Percentiles rank a stretch among this genome's conserved stretches.
Evolutionary conservation across 768 basidiomycete genomes (phyloP).

Genomic region (Xerocomus potaroensis): DNA sequence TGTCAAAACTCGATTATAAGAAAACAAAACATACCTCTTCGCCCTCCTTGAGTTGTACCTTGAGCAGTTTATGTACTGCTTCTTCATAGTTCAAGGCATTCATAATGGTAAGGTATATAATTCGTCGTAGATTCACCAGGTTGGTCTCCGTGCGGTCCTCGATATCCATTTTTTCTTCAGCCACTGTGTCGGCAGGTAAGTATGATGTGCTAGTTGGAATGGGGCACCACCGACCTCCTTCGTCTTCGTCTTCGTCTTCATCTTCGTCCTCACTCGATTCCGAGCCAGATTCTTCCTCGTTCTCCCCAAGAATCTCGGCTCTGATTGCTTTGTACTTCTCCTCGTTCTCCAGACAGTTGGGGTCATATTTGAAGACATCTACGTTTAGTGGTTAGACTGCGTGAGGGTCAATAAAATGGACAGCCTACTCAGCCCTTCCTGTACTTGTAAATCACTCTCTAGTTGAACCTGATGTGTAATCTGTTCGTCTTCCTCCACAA

Average conservation of each 20-base stretch:
- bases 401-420: background rate
- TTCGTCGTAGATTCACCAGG: slow-evolving; percentile 87
- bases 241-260: slow-evolving; percentile 56
- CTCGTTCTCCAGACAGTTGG: slow-evolving; percentile 85
- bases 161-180: slow-evolving; percentile 81
- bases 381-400: slow-evolving; percentile 9
- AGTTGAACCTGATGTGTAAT: slow-evolving; percentile 91
- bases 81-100: slow-evolving; percentile 97
- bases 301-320: slow-evolving; percentile 89
- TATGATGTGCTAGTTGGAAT: slow-evolving; percentile 23
- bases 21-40: slow-evolving; percentile 68
- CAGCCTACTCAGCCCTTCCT: slow-evolving; percentile 87
- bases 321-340: slow-evolving; percentile 92
- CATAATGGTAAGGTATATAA: slow-evolving; percentile 98
- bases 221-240: slow-evolving; percentile 31
- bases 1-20: background rate
- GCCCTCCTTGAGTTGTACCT: slow-evolving; percentile 86
- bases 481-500: slow-evolving; percentile 98
- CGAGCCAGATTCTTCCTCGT: slow-evolving; percentile 63
- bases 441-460: slow-evolving; percentile 90
- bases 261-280: slow-evolving; percentile 64
- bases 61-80: slow-evolving; percentile 96
- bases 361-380: slow-evolving; percentile 96
- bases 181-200: slow-evolving; percentile 39
- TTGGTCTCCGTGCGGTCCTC: slow-evolving; percentile 95